A percentile compares a stretch with the other conserved stretches of the same genome.
Conservation (phyloP, 208 protist species). For the Leishmania martiniquensis region DNA sequence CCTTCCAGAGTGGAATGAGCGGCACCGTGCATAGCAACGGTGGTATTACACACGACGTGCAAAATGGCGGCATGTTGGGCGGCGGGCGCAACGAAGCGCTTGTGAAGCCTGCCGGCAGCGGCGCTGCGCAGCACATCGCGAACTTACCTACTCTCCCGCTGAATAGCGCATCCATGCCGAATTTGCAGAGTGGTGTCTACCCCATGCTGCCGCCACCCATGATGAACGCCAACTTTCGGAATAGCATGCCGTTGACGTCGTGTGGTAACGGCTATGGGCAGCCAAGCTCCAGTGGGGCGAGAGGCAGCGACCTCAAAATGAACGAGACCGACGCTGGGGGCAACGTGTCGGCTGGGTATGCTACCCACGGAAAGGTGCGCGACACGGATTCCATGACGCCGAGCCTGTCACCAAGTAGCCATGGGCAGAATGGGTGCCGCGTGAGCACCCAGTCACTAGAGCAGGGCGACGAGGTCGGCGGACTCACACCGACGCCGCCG, state of each 20-base stretch:
- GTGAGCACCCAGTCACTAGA: slow-evolving; percentile 24
- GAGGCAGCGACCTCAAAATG: slow-evolving; percentile 2
- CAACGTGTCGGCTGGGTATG: not conserved
- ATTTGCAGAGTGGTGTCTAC: not conserved
- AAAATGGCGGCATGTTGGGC: not conserved
- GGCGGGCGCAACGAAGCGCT: not conserved
- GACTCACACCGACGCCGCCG: slow-evolving; percentile 25
- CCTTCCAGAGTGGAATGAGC: slow-evolving; percentile 23
- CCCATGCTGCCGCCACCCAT: slow-evolving; percentile 2
- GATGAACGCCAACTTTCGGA: slow-evolving; percentile 1
- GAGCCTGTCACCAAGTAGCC: not conserved
- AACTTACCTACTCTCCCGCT: slow-evolving; percentile 11
- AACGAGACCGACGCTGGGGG: not conserved
- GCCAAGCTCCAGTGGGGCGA: slow-evolving; percentile 3
- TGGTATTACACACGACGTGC: not conserved
- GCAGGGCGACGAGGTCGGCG: slow-evolving; percentile 12
- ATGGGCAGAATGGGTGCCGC: slow-evolving; percentile 21
- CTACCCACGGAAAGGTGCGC: not conserved
- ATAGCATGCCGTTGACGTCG: not conserved
- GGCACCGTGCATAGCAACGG: not conserved
- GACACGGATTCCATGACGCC: slow-evolving; percentile 12
- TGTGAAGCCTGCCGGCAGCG: not conserved
- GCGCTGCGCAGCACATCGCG: slow-evolving; percentile 1
- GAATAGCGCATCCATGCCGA: not conserved
- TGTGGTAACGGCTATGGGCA: not conserved